Evolutionary conservation across 768 basidiomycete species (phyloP).

Genomic region (Nidula microcarpa): DNA sequence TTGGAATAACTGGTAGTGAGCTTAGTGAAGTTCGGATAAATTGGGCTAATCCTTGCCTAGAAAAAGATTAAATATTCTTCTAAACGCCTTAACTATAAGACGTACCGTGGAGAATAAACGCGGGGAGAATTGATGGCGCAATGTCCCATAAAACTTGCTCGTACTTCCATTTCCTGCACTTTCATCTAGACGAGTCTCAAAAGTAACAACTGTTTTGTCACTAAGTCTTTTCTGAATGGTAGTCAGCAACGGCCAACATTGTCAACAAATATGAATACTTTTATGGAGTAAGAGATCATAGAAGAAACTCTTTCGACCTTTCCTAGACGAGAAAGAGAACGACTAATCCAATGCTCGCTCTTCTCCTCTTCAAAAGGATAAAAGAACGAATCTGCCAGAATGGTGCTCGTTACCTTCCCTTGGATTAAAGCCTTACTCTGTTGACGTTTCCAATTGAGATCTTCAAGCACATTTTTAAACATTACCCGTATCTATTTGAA

Average conservation of each 20-base stretch:
- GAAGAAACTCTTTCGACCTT: no score
- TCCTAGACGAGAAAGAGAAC: no score
- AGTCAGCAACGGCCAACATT: background rate
- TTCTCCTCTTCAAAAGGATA: no score
- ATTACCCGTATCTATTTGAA: background rate
- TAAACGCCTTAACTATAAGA: slow-evolving; percentile 9
- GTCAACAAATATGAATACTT: slow-evolving; percentile 8
- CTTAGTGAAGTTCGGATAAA: slow-evolving; percentile 35
- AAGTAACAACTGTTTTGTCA: slow-evolving; percentile 37
- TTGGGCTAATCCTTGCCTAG: slow-evolving; percentile 36
- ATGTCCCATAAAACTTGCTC: slow-evolving; percentile 67
- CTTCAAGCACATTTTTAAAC: background rate
- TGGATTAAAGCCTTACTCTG: no score
- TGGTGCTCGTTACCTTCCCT: no score
- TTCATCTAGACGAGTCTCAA: no score
- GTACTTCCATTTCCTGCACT: no score
- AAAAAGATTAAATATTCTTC: slow-evolving; percentile 9
- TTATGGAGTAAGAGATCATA: no score
- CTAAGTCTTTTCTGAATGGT: slow-evolving; percentile 44
- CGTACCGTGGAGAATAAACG: slow-evolving; percentile 46
- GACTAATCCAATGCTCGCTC: no score
- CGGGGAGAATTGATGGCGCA: slow-evolving; percentile 77
- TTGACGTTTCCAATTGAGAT: no score
- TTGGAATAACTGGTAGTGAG: slow-evolving; percentile 48
- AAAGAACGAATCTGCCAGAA: no score